These are phyloP conservation scores for Ramaria sp. DNA, from an alignment of 768 basidiomycete genomes.

Conservation along the genomic window DNA sequence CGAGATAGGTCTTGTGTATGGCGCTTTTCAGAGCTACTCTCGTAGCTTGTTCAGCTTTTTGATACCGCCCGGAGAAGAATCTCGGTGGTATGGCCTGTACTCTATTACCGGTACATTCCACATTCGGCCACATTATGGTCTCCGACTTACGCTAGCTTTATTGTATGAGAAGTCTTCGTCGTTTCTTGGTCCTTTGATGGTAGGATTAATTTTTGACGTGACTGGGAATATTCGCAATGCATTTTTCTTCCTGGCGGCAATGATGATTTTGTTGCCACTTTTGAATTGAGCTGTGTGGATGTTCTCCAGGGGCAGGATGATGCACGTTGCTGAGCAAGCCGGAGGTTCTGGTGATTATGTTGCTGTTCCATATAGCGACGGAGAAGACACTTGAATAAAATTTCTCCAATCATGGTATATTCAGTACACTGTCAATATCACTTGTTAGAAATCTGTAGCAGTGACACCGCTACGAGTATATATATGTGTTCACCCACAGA, in stretches of 20 bases:
- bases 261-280: constrained; percentile 76
- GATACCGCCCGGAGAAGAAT: constrained; percentile 81
- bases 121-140: not conserved
- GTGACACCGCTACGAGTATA: no score
- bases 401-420: no score
- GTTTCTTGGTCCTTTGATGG: constrained; percentile 83
- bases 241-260: constrained; percentile 77
- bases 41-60: constrained; percentile 81
- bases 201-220: constrained; percentile 76
- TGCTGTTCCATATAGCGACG: not conserved
- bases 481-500: no score
- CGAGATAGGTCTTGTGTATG: constrained; percentile 56
- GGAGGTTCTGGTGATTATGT: not conserved
- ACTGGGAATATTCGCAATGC: constrained; percentile 90
- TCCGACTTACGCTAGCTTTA: constrained; percentile 13
- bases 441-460: no score
- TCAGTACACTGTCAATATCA: no score
- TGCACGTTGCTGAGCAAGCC: constrained; percentile 23
- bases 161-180: constrained; percentile 56
- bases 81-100: constrained; percentile 80
- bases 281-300: constrained; percentile 60
- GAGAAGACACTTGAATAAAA: not conserved
- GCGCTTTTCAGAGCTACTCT: constrained; percentile 87
- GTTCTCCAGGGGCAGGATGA: constrained; percentile 52
- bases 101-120: constrained; percentile 61